Conservation (phyloP, 805 yeast species). For the Phaffomyces opuntiae region DNA sequence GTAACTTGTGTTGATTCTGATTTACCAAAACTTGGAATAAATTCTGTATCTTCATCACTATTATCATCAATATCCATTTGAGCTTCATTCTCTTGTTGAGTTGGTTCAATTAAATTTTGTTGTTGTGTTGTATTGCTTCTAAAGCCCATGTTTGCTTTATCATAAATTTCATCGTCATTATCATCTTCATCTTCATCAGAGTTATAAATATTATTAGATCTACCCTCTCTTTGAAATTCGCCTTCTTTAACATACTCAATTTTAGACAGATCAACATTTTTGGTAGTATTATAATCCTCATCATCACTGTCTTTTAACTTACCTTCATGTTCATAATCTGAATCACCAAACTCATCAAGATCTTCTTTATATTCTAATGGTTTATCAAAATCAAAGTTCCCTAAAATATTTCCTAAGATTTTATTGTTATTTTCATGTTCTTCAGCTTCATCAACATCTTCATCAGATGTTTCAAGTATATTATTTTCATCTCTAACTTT, state of each 20-base stretch:
- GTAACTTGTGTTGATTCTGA: neutral
- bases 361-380: conserved; percentile 36
- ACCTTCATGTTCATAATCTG: conserved; percentile 42
- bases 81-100: conserved; percentile 17
- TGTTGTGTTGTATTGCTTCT: neutral
- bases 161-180: conserved; percentile 12
- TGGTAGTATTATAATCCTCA: conserved; percentile 12
- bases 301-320: conserved; percentile 25
- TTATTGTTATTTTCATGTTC: conserved; percentile 39
- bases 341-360: conserved; percentile 33
- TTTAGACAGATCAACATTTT: conserved; percentile 7
- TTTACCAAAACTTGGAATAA: conserved; percentile 47
- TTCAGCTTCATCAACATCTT: conserved; percentile 26
- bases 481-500: conserved; percentile 14
- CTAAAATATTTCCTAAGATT: conserved; percentile 42
- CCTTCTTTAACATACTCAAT: conserved; percentile 25
- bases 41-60: conserved; percentile 20
- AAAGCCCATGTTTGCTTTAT: conserved; percentile 4
- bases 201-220: conserved; percentile 5
- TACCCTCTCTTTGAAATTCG: conserved; percentile 14
- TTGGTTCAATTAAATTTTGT: neutral
- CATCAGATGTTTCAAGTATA: conserved; percentile 23
- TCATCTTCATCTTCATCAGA: conserved; percentile 21
- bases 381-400: conserved; percentile 44
- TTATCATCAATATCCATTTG: conserved; percentile 21